Base-by-base conservation (phyloP, 1,284 basidiomycete species). In the Trametes versicolor region DNA sequence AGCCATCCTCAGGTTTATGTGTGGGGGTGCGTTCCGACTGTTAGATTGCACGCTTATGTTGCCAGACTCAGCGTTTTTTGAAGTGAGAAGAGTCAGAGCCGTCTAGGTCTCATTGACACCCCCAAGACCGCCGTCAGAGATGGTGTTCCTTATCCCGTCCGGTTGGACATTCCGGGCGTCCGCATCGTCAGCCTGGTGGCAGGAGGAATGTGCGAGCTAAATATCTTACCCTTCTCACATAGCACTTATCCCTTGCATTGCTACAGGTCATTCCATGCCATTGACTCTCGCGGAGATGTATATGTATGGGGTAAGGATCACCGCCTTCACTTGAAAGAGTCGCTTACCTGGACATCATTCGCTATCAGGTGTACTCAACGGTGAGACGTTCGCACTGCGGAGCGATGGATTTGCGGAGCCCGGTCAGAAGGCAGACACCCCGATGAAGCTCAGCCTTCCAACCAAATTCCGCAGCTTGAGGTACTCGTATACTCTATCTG, bases 181-280 rank as follows among this genome's bases (percentile, higher is more conserved):
- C 84, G 88, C n/a, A 85, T 95, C 56, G 91, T 96, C 34, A 87
- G 83, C 64, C 78, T 96, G 34, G 85, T 88, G 51, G 92, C 93
- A 2, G 90, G 91, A 21, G 94, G 94, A 75, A 94, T 93, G 94
- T 92, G 73, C 67, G 87, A 75, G 25, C 21, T 41, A 13, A 29
- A 17, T 19, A 23, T 17, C 15, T 19, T n/a, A 10, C 27, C 4
- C 48, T 10, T 63, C 34, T 34, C 29, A 13, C 27, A 62, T 39
- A 37, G 45, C 37, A 36, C 54, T 54, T 59, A 45, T 52, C 56
- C 23, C 36, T 62, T 34, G 63, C 54, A 29, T 9, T 47, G 48
- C 7, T 36, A 36, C 63, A 93, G 92, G 92, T 92, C 89, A 39
- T 94, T 93, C 75, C 88, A 93, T 73, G 92, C 91, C 2, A 76